Evolutionary conservation across 306 rosid species (phyloP).

Genomic region (Cucurbita maxima): DNA sequence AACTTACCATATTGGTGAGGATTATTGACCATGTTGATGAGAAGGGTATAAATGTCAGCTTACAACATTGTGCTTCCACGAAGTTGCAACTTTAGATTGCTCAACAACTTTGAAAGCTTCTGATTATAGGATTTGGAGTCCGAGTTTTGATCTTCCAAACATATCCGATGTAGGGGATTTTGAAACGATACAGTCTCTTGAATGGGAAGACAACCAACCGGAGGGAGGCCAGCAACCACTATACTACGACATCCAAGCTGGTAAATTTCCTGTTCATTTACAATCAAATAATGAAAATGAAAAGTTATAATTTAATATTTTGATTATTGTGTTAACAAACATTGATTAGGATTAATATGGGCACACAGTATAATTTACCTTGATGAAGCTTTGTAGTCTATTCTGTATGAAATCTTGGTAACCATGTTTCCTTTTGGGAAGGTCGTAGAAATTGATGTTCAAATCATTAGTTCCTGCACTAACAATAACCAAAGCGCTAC

Average conservation of each 20-base stretch:
- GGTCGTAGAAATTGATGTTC: conserved; percentile 26
- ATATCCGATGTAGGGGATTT: conserved; percentile 11
- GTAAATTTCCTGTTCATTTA: not conserved
- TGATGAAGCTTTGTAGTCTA: conserved; percentile 19
- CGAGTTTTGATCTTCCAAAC: conserved; percentile 33
- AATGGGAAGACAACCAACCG: conserved; percentile 32
- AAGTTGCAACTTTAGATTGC: conserved; percentile 16
- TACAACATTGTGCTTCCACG: conserved; percentile 33
- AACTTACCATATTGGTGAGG: conserved; percentile 38
- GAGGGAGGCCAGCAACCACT: not conserved
- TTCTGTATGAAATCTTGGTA: conserved; percentile 46
- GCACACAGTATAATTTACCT: conserved; percentile 15
- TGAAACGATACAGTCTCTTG: conserved; percentile 29
- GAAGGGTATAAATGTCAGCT: conserved; percentile 19
- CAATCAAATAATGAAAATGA: conserved; percentile 4
- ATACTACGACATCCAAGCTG: not conserved
- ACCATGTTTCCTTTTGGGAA: conserved; percentile 25
- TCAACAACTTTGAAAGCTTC: conserved; percentile 18
- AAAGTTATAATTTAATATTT: not conserved
- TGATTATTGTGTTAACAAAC: not conserved
- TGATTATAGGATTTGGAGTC: conserved; percentile 34
- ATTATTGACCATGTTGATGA: conserved; percentile 27
- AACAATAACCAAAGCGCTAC: conserved; percentile 27
- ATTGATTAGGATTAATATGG: not conserved
- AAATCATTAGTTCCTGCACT: conserved; percentile 62